These are phyloP conservation scores for Fraxinus velutina DNA, from an alignment of 305 asterid species.

Conservation along the genomic window DNA sequence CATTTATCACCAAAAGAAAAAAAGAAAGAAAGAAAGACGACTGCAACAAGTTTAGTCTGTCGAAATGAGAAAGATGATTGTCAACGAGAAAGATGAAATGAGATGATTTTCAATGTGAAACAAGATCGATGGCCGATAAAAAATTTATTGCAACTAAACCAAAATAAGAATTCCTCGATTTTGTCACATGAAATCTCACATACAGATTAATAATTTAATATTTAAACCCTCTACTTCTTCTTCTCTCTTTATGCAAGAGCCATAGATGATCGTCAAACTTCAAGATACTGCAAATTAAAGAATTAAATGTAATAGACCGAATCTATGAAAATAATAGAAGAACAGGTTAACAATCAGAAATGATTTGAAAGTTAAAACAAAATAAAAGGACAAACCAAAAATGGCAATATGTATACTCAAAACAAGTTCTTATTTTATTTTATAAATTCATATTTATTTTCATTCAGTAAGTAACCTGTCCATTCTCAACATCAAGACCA, in stretches of 20 bases:
- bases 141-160: neutral
- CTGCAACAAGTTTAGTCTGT: neutral
- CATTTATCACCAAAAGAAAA: neutral
- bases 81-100: neutral
- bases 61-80: too few species aligned
- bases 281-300: neutral
- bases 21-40: too few species aligned
- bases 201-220: too few species aligned
- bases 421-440: slow-evolving; percentile 14
- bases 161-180: neutral
- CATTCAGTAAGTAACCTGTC: slow-evolving; percentile 20
- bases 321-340: neutral
- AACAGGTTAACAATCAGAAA: neutral
- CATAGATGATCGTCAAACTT: too few species aligned
- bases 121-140: neutral
- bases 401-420: neutral
- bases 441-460: neutral
- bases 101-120: neutral
- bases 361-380: neutral
- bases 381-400: neutral
- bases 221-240: neutral
- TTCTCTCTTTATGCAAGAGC: neutral
- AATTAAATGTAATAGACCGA: neutral
- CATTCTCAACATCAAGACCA: slow-evolving; percentile 30
- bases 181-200: neutral